Evolutionary conservation across 192 early-diverging fungal genomes (phyloP).

Genomic region (Entophlyctis luteolus): DNA sequence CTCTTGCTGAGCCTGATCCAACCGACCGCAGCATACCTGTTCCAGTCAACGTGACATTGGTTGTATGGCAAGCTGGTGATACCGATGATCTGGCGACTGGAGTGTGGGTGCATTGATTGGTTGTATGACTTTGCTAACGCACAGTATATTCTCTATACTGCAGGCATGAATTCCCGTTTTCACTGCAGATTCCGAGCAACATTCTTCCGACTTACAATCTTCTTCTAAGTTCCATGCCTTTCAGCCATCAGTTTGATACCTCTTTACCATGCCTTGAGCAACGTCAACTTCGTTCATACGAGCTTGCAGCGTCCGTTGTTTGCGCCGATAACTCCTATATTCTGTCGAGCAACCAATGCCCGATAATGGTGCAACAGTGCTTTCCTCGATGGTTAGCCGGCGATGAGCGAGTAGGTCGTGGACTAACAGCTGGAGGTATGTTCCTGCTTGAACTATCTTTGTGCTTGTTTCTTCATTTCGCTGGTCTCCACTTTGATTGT

Average conservation of each 20-base stretch:
- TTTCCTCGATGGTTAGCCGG: conserved; percentile 3
- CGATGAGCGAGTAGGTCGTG: conserved; percentile 11
- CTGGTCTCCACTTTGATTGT: too few species aligned
- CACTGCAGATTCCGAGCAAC: conserved; percentile 18
- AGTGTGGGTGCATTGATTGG: conserved; percentile 6
- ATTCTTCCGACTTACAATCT: conserved; percentile 20
- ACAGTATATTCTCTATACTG: not conserved
- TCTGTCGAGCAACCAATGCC: conserved; percentile 4
- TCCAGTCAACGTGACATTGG: conserved; percentile 9
- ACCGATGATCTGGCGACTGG: not conserved
- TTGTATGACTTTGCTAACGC: not conserved
- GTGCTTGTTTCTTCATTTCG: not conserved
- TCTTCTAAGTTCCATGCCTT: conserved; percentile 16
- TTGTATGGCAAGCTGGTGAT: not conserved
- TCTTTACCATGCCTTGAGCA: not conserved
- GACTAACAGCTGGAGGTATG: conserved; percentile 12
- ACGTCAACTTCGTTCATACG: conserved; percentile 11
- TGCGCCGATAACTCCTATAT: conserved; percentile 8
- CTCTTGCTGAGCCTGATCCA: not conserved
- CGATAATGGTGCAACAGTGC: conserved; percentile 10
- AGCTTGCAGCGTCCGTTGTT: conserved; percentile 11
- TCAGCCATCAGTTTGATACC: conserved; percentile 17
- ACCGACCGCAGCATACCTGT: not conserved
- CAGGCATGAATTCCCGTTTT: conserved; percentile 25
- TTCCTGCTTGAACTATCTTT: too few species aligned